These are phyloP conservation scores for Rhizomucor pusillus DNA, from an alignment of 371 early-diverging fungal species.

Conservation along the genomic window DNA sequence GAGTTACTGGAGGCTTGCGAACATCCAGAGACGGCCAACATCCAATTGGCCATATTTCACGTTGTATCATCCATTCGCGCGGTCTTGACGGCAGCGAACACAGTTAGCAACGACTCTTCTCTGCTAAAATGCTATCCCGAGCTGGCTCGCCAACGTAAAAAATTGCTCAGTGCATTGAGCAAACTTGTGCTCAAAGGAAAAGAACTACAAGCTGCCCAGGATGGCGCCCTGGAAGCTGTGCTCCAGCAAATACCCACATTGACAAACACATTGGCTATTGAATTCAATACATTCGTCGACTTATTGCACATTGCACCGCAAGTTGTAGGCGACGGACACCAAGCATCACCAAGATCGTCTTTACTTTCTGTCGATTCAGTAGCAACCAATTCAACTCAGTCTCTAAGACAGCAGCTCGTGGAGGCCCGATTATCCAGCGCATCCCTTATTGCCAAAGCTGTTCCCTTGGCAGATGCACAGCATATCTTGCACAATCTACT, in stretches of 20 bases:
- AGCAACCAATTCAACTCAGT: conserved; percentile 9
- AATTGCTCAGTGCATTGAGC: conserved; percentile 31
- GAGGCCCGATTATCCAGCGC: conserved; percentile 24
- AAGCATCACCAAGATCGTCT: conserved; percentile 20
- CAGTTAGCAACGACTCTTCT: conserved; percentile 40
- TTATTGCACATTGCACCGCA: too few relatives aligned
- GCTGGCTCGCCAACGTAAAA: conserved; percentile 36
- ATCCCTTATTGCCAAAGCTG: conserved; percentile 25
- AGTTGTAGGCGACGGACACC: conserved; percentile 1
- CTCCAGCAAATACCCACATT: too few relatives aligned
- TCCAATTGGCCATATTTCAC: conserved; percentile 24
- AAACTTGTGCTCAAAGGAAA: conserved; percentile 45
- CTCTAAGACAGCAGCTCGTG: conserved; percentile 21
- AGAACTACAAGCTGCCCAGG: conserved; percentile 17
- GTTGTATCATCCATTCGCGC: conserved; percentile 40
- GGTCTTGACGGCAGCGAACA: conserved; percentile 36
- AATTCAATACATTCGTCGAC: background rate
- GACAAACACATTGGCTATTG: too few relatives aligned
- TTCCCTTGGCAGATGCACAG: conserved; percentile 23
- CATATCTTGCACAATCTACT: conserved; percentile 27
- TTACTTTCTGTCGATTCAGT: conserved; percentile 19
- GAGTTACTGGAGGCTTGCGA: conserved; percentile 26
- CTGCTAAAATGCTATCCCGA: conserved; percentile 37
- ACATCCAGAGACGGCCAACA: conserved; percentile 4
- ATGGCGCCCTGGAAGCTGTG: background rate